A percentile compares a stretch with the other conserved stretches of the same genome.
Conservation (phyloP, 441 rosid species). For the Cnidoscolus chayamansa region DNA sequence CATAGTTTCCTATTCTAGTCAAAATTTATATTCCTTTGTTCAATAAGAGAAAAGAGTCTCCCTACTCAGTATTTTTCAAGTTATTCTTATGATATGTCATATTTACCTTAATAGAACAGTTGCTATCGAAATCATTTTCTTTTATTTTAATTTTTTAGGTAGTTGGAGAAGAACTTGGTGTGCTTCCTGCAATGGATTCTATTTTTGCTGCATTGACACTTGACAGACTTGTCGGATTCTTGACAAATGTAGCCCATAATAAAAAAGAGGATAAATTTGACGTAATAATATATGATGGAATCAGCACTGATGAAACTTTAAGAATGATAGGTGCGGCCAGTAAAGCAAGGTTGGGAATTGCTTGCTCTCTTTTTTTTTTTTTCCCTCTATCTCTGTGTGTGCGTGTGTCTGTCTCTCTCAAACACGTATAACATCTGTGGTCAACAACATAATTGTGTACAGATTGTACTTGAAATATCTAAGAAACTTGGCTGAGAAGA, state of each 20-base stretch:
- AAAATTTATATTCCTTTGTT: too few species aligned
- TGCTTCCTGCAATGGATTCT: conserved; percentile 96
- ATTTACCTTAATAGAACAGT: not conserved
- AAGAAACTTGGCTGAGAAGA: conserved; percentile 80
- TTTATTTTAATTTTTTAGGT: conserved; percentile 45
- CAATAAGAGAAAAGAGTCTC: too few species aligned
- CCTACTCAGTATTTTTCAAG: too few species aligned
- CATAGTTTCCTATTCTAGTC: too few species aligned
- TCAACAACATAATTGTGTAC: conserved; percentile 22
- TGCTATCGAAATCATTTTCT: conserved; percentile 5
- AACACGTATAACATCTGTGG: conserved; percentile 6
- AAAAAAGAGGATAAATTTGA: conserved; percentile 48
- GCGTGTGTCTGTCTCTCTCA: not conserved
- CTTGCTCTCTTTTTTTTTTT: not conserved
- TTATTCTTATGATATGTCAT: conserved; percentile 5
- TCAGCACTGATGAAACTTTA: conserved; percentile 65
- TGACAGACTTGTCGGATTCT: conserved; percentile 54
- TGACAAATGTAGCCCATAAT: conserved; percentile 39
- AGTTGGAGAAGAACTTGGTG: conserved; percentile 94
- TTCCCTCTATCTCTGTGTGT: not conserved
- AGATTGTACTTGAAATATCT: conserved; percentile 76
- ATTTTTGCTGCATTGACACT: conserved; percentile 55
- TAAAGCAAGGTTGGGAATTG: conserved; percentile 57
- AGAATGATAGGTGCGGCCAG: conserved; percentile 72
- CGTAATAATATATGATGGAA: conserved; percentile 61